Percentiles rank a stretch among this genome's conserved stretches.
These are phyloP conservation scores for Cutaneotrichosporon dermatis DNA, from an alignment of 1,284 basidiomycete genomes.

Conservation along the genomic window DNA sequence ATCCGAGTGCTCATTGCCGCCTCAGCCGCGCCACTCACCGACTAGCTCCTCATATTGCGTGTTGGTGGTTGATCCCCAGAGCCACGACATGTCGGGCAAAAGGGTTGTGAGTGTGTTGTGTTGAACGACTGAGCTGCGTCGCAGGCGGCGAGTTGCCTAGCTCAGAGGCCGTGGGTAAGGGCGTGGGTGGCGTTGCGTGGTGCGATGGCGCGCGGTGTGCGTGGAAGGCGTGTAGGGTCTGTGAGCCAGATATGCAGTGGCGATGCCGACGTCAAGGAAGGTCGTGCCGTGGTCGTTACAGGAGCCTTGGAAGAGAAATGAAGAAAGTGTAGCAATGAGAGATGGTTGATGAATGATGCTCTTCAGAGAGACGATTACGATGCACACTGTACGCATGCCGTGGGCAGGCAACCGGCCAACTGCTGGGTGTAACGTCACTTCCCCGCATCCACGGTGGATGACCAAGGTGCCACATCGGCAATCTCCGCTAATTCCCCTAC, in stretches of 20 bases:
- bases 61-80: slow-evolving; percentile 44
- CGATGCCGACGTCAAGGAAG: neutral
- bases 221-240: neutral
- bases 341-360: neutral
- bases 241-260: neutral
- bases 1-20: too few relatives aligned
- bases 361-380: neutral
- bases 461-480: too few relatives aligned
- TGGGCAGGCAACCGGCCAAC: too few relatives aligned
- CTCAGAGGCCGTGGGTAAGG: too few relatives aligned
- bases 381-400: neutral
- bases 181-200: neutral
- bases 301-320: neutral
- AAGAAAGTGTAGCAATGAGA: neutral
- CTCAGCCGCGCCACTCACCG: slow-evolving; percentile 29
- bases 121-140: neutral
- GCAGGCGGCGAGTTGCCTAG: neutral
- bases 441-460: too few relatives aligned
- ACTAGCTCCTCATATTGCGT: slow-evolving; percentile 49
- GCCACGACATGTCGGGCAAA: slow-evolving; percentile 43
- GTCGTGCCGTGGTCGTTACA: neutral
- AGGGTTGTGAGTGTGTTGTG: neutral
- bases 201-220: neutral
- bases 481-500: too few relatives aligned
- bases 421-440: neutral